Evolutionary conservation across 805 yeast genomes (phyloP).

Genomic region (Saturnispora hagleri): DNA sequence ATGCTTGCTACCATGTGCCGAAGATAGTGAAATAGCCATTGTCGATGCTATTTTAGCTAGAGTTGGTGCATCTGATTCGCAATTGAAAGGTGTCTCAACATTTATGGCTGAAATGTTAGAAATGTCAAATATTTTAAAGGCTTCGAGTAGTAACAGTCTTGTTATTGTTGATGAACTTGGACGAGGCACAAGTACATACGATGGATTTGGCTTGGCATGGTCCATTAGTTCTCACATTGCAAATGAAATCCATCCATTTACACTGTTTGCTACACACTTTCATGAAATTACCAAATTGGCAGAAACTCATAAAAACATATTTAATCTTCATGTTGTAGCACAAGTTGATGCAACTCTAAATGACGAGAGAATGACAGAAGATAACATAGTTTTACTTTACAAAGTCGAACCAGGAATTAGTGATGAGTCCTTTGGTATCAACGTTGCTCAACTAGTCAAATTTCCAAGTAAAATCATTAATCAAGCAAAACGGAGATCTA

Average conservation of each 20-base stretch:
- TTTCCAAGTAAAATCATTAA: constrained; percentile 83
- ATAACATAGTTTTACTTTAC: constrained; percentile 79
- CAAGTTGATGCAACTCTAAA: constrained; percentile 50
- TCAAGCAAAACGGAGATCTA: constrained; percentile 94
- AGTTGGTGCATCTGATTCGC: constrained; percentile 99
- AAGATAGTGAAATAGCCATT: constrained; percentile 66
- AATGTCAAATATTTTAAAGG: constrained; percentile 75
- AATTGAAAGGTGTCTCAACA: constrained; percentile 91
- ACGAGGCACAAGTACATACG: constrained; percentile 89
- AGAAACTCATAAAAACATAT: constrained; percentile 51
- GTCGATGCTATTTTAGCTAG: constrained; percentile 91
- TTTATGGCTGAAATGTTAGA: constrained; percentile 97
- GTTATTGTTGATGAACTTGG: constrained; percentile 93
- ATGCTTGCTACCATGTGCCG: constrained; percentile 71
- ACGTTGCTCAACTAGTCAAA: constrained; percentile 92
- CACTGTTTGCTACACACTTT: constrained; percentile 94
- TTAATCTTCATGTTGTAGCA: constrained; percentile 88
- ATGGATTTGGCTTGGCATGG: constrained; percentile 98
- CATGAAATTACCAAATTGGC: constrained; percentile 86
- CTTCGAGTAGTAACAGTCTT: constrained; percentile 70
- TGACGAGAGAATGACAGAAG: constrained; percentile 29
- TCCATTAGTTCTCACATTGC: constrained; percentile 85
- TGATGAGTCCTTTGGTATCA: constrained; percentile 94
- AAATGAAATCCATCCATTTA: constrained; percentile 59
- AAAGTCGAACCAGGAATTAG: constrained; percentile 95